phyloP scores from a whole-genome alignment of 352 stramenopile species.

The Globisporangium lucens region DNA sequence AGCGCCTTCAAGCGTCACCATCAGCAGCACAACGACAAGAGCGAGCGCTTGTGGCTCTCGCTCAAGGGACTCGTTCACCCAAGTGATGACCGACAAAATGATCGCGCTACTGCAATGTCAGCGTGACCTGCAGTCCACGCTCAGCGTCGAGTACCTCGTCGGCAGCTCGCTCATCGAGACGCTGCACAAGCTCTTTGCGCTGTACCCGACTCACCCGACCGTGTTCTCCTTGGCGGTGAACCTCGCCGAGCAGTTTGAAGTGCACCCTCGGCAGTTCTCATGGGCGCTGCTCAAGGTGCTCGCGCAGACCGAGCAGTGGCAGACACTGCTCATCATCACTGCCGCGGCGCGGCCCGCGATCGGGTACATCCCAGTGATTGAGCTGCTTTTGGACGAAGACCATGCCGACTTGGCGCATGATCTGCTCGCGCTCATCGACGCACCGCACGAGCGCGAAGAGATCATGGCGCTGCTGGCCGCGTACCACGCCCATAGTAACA shows the following conservation, averaged over 20 bases:
- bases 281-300: slow-evolving; percentile 45
- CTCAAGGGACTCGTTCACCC: slow-evolving; percentile 37
- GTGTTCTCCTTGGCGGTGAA: slow-evolving; percentile 34
- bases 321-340: slow-evolving; percentile 38
- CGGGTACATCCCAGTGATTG: slow-evolving; percentile 38
- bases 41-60: slow-evolving; percentile 12
- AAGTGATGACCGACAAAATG: slow-evolving; percentile 47
- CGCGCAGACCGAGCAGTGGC: slow-evolving; percentile 44
- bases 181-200: slow-evolving; percentile 51
- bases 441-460: slow-evolving; percentile 28
- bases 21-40: background rate
- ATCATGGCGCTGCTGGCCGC: slow-evolving; percentile 28
- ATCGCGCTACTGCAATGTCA: slow-evolving; percentile 44
- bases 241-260: slow-evolving; percentile 37
- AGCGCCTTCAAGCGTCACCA: background rate
- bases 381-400: slow-evolving; percentile 46
- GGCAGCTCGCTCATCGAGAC: slow-evolving; percentile 54
- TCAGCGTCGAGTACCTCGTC: slow-evolving; percentile 40
- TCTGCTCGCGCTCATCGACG: slow-evolving; percentile 34
- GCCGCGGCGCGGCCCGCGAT: slow-evolving; percentile 34
- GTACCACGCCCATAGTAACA: slow-evolving; percentile 14
- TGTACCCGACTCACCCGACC: slow-evolving; percentile 37
- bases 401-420: slow-evolving; percentile 33
- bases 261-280: slow-evolving; percentile 57
- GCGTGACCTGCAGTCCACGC: slow-evolving; percentile 30